Conservation (phyloP, 495 filamentous ascomycete genomes). For the Echria macrotheca region DNA sequence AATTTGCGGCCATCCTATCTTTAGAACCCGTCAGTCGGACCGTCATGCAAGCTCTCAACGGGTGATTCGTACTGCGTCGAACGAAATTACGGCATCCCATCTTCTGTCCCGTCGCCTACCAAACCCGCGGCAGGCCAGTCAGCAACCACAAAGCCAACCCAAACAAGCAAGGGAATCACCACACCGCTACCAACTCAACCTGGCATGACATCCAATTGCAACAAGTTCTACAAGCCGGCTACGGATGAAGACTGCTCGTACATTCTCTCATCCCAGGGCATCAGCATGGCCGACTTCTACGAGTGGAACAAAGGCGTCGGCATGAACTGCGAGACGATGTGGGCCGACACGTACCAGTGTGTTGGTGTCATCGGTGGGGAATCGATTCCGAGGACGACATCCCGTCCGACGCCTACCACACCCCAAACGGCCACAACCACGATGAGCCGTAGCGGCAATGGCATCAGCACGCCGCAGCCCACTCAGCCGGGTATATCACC, state of each 20-base stretch:
- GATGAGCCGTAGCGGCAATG: background rate
- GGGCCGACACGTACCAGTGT: background rate
- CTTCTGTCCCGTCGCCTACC: too few relatives aligned
- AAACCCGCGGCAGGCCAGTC: too few relatives aligned
- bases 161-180: background rate
- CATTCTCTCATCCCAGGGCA: background rate
- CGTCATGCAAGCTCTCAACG: too few relatives aligned
- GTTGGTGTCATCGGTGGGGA: background rate
- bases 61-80: too few relatives aligned
- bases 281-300: background rate
- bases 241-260: background rate
- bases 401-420: background rate
- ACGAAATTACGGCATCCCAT: too few relatives aligned
- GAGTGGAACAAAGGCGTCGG: background rate
- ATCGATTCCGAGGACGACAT: background rate
- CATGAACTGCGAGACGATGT: background rate
- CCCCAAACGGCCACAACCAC: background rate
- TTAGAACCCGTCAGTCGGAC: too few relatives aligned
- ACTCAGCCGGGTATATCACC: slow-evolving; percentile 24
- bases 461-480: background rate
- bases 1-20: too few relatives aligned
- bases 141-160: background rate
- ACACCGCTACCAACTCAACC: background rate
- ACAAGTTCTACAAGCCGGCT: background rate
- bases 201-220: background rate